A percentile compares a stretch with the other conserved stretches of the same genome.
phyloP scores from a whole-genome alignment of 176 grass and related monocot genomes.

The Ensete glaucum region DNA sequence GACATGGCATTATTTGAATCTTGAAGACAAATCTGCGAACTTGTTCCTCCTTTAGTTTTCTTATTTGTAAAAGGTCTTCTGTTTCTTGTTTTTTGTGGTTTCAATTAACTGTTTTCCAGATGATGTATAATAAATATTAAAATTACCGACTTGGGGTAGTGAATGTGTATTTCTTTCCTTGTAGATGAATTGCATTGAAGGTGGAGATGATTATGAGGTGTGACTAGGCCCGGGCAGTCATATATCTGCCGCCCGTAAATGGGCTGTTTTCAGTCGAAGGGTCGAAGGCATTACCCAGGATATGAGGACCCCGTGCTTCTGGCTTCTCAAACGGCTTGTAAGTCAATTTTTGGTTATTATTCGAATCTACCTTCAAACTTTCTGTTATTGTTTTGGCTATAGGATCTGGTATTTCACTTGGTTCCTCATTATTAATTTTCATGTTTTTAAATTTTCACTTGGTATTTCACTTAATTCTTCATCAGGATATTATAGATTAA shows the following conservation, averaged over 20 bases:
- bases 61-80: neutral
- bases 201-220: slow-evolving; percentile 5
- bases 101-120: neutral
- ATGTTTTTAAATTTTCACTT: too few species aligned
- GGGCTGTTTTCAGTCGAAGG: slow-evolving; percentile 18
- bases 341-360: slow-evolving; percentile 2
- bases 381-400: too few species aligned
- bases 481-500: too few species aligned
- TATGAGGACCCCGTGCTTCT: slow-evolving; percentile 19
- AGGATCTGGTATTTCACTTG: too few species aligned
- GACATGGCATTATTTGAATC: neutral
- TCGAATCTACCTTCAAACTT: neutral
- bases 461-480: too few species aligned
- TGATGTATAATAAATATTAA: neutral
- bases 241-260: neutral
- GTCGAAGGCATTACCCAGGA: slow-evolving; percentile 10
- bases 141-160: neutral
- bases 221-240: neutral
- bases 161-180: neutral
- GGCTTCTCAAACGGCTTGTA: slow-evolving; percentile 20
- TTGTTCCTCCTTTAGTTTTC: neutral
- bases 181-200: neutral
- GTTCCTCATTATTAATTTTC: too few species aligned
- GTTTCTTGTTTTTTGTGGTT: neutral
- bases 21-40: neutral